Evolutionary conservation across 192 early-diverging fungal genomes (phyloP).

Genomic region (Paraglomus brasilianum): DNA sequence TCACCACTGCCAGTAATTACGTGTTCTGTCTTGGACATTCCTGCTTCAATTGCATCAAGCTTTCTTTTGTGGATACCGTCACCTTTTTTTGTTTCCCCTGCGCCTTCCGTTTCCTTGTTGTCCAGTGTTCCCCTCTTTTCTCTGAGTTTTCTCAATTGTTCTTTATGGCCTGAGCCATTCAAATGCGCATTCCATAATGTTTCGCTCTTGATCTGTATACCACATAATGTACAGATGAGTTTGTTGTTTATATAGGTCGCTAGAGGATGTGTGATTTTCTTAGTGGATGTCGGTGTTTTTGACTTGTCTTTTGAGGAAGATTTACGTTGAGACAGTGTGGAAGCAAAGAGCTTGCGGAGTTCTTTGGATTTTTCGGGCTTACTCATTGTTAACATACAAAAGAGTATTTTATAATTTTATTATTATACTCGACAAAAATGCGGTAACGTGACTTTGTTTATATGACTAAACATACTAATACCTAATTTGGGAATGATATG

Average conservation of each 20-base stretch:
- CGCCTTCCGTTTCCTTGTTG: not conserved
- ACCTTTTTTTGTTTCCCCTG: not conserved
- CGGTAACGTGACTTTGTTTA: too few species aligned
- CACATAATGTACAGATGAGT: slow-evolving; percentile 7
- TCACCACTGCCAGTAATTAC: not conserved
- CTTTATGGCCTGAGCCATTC: slow-evolving; percentile 1
- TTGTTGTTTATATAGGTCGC: slow-evolving; percentile 18
- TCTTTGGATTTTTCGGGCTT: slow-evolving; percentile 23
- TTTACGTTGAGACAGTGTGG: slow-evolving; percentile 10
- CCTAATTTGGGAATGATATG: too few species aligned
- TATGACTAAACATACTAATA: too few species aligned
- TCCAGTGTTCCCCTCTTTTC: not conserved
- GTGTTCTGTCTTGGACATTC: not conserved
- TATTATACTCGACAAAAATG: too few species aligned
- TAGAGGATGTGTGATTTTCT: not conserved
- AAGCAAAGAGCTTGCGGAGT: slow-evolving; percentile 9
- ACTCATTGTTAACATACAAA: too few species aligned
- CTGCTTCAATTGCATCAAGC: not conserved
- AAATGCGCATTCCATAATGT: slow-evolving; percentile 15
- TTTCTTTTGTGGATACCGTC: not conserved
- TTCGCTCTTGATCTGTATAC: not conserved
- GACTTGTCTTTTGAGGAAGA: too few species aligned
- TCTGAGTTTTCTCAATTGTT: not conserved
- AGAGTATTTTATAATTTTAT: too few species aligned
- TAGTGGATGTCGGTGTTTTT: not conserved